Percentiles rank a stretch among this genome's conserved stretches.
Conservation (phyloP, 257 asterid genomes). For the Buddleja alternifolia region DNA sequence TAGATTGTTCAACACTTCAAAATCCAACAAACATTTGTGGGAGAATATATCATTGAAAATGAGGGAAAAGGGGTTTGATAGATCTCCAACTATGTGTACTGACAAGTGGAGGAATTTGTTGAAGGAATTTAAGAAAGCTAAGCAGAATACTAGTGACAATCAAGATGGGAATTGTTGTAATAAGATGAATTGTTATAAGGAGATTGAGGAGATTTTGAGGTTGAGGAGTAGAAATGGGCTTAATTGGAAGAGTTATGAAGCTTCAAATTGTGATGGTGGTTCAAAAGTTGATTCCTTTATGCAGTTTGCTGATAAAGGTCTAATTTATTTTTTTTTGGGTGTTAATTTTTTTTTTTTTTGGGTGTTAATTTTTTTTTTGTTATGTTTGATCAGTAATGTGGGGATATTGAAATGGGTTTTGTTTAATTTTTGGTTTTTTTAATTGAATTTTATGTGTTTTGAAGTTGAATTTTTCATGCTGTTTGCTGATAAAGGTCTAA, state of each 20-base stretch:
- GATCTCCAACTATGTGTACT: constrained; percentile 94
- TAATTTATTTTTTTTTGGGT: not conserved
- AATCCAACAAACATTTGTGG: constrained; percentile 88
- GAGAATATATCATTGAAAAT: constrained; percentile 80
- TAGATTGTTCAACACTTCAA: constrained; percentile 74
- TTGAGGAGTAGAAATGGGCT: constrained; percentile 58
- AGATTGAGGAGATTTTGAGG: constrained; percentile 73
- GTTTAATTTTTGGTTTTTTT: not conserved
- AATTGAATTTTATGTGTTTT: not conserved
- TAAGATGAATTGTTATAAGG: constrained; percentile 69
- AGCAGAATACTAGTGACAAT: constrained; percentile 55
- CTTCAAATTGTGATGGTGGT: constrained; percentile 33
- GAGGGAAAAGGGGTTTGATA: constrained; percentile 90
- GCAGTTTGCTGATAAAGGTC: constrained; percentile 88
- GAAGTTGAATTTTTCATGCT: not conserved
- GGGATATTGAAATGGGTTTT: not conserved
- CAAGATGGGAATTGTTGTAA: constrained; percentile 51
- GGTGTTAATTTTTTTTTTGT: not conserved
- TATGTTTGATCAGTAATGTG: constrained; percentile 9
- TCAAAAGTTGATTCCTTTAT: constrained; percentile 70
- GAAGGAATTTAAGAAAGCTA: constrained; percentile 83
- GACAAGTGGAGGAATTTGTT: constrained; percentile 94
- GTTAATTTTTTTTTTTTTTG: not conserved
- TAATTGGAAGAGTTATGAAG: constrained; percentile 47
- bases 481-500: constrained; percentile 78